Evolutionary conservation across 2,329 filamentous ascomycete genomes (phyloP).

Genomic region (Monosporascus sp.): DNA sequence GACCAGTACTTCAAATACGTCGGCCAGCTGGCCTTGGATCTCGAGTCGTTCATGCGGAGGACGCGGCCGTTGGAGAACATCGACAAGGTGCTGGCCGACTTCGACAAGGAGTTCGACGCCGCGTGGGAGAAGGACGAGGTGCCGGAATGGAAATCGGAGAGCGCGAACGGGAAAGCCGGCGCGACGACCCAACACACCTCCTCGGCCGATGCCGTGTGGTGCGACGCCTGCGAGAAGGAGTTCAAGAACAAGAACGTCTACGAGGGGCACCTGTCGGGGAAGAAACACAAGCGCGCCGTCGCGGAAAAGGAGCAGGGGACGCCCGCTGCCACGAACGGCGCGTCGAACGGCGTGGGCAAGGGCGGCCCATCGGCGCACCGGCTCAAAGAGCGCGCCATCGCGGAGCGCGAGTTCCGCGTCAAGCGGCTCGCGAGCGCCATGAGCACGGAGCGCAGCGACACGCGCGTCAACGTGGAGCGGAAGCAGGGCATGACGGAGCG

Average conservation of each 20-base stretch:
- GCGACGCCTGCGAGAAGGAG: slow-evolving; percentile 85
- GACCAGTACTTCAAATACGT: slow-evolving; percentile 92
- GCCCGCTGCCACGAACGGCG: slow-evolving; percentile 30
- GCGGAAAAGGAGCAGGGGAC: slow-evolving; percentile 54
- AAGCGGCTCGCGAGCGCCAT: slow-evolving; percentile 76
- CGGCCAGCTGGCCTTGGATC: slow-evolving; percentile 70
- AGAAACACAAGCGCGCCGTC: slow-evolving; percentile 87
- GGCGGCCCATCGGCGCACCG: slow-evolving; percentile 40
- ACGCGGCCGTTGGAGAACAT: slow-evolving; percentile 83
- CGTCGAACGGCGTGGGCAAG: slow-evolving; percentile 21
- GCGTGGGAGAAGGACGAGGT: slow-evolving; percentile 78
- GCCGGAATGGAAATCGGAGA: slow-evolving; percentile 68
- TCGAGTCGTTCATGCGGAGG: slow-evolving; percentile 82
- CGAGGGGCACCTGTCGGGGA: slow-evolving; percentile 79
- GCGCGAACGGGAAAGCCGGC: slow-evolving; percentile 31
- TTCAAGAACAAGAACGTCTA: slow-evolving; percentile 96
- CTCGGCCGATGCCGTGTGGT: slow-evolving; percentile 70
- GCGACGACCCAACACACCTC: slow-evolving; percentile 31
- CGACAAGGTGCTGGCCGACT: slow-evolving; percentile 67
- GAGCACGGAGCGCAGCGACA: slow-evolving; percentile 82
- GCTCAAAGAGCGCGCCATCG: slow-evolving; percentile 84
- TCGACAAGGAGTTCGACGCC: slow-evolving; percentile 79
- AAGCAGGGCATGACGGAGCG: slow-evolving; percentile 97
- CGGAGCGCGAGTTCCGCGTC: slow-evolving; percentile 80
- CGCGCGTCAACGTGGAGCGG: slow-evolving; percentile 89